Evolutionary conservation across 2,329 filamentous ascomycete genomes (phyloP), one percentile per base, ranked within the genome.

Genomic region (Beauveria sp.): DNA sequence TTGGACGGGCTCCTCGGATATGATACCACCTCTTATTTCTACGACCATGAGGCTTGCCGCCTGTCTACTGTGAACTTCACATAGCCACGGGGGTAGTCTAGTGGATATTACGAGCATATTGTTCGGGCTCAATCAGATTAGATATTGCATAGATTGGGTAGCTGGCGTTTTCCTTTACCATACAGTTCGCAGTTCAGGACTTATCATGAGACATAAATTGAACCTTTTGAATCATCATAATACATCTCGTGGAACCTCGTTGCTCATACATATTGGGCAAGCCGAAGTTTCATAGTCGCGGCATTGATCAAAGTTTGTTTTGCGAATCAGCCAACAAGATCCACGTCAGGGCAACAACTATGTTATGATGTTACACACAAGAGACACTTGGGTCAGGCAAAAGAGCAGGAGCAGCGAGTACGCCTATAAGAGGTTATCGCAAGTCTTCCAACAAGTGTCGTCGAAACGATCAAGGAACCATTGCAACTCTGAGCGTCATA

Each of bases 1-100:
- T 24, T 52, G 48, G 61, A 57, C 52, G 9, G 48, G 26, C 22
- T 53, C 48, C 61, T 28, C 4, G 54, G 49, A 59, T 58, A 62
- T 42, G 61, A 62, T 62, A 62, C 61, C 61, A 62, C 61, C 54
- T 62, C 48, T 53, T 58, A 5, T 18, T 56, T 58, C 48, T 40
- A 62, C 61, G 54, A 53, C 53, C 53, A 62, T 54, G 53, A 54
- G 48, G 49, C 61, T 58, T 20, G 31, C 14, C 43, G 22, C 26
- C n/a, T n/a, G 34, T 22, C 34, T 40, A 14, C 40, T 53, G 34
- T 42, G 42, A 38, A 8, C n/a, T 40, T 42, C 22, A 48, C 34
- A 50, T 34, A n/a, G 59, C 3, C 31, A 14, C 45, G 24, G 52
- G 38, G 24, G 26, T 38, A 61, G 45, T 55, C 24, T 51, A 58